These are phyloP conservation scores for Rhizopogon salebrosus DNA, from an alignment of 768 basidiomycete species.

Conservation along the genomic window DNA sequence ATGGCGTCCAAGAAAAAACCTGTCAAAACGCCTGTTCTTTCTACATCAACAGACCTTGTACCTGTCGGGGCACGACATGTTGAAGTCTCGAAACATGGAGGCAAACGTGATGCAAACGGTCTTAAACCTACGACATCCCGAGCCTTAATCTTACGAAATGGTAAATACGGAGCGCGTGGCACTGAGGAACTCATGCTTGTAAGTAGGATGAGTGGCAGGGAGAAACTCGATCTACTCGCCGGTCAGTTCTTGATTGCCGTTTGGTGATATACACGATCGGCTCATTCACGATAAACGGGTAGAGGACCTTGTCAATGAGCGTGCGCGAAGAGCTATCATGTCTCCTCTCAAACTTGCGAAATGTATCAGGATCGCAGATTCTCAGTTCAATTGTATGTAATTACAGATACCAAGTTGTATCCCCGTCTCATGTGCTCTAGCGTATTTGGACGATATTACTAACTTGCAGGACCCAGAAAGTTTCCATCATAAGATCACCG, in stretches of 20 bases:
- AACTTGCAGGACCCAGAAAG: constrained; percentile 61
- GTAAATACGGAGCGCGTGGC: constrained; percentile 67
- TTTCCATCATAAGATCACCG: constrained; percentile 53
- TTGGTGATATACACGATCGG: neutral
- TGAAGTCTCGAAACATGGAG: constrained; percentile 20
- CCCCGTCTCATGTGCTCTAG: constrained; percentile 28
- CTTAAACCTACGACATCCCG: constrained; percentile 63
- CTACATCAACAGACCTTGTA: constrained; percentile 42
- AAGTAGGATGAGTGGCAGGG: constrained; percentile 64
- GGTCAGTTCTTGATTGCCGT: constrained; percentile 36
- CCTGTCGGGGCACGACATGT: constrained; percentile 52
- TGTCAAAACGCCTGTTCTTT: constrained; percentile 7
- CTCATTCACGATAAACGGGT: constrained; percentile 5
- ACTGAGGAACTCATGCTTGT: constrained; percentile 60
- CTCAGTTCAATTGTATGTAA: constrained; percentile 62
- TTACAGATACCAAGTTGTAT: neutral
- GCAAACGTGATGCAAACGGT: constrained; percentile 45
- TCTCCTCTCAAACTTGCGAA: constrained; percentile 60
- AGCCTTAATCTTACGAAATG: constrained; percentile 69
- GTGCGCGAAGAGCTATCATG: constrained; percentile 52
- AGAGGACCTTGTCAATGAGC: constrained; percentile 63
- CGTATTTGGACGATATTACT: constrained; percentile 64
- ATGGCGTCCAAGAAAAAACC: constrained; percentile 26
- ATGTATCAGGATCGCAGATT: constrained; percentile 64
- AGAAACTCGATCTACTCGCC: constrained; percentile 75